These are phyloP conservation scores for Aspergillus taichungensis DNA, from an alignment of 495 filamentous ascomycete species.

Conservation along the genomic window DNA sequence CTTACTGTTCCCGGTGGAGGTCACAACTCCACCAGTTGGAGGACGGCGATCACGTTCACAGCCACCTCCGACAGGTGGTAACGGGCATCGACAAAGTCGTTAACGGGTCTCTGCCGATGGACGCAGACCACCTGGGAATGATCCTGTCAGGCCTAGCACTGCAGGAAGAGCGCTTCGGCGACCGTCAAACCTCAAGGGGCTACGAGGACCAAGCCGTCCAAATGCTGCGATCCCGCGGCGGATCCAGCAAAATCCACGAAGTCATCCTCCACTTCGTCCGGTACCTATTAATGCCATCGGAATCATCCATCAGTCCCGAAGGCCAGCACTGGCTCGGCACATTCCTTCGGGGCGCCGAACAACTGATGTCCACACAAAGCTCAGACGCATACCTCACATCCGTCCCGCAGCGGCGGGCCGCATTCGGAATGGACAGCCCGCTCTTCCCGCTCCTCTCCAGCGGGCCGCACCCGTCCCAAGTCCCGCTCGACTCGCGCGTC, in stretches of 20 bases:
- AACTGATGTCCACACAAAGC: constrained; percentile 28
- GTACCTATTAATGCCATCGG: constrained; percentile 21
- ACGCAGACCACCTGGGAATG: constrained; percentile 25
- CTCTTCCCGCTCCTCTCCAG: constrained; percentile 36
- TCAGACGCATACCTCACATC: constrained; percentile 16
- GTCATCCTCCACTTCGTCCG: constrained; percentile 33
- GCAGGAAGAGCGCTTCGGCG: constrained; percentile 36
- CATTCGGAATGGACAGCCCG: constrained; percentile 35
- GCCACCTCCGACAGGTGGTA: constrained; percentile 16
- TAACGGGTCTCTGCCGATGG: constrained; percentile 10
- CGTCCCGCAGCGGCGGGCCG: constrained; percentile 21
- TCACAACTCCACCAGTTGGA: constrained; percentile 17
- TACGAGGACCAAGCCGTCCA: constrained; percentile 26
- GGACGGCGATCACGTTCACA: constrained; percentile 17
- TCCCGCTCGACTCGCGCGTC: constrained; percentile 29
- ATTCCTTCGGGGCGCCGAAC: constrained; percentile 31
- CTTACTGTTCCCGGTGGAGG: constrained; percentile 35
- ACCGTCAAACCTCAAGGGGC: constrained; percentile 15
- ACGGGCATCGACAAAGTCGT: constrained; percentile 20
- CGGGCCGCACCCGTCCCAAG: constrained; percentile 34
- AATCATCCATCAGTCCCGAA: constrained; percentile 2
- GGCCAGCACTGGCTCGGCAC: constrained; percentile 25
- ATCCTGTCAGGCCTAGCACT: constrained; percentile 32
- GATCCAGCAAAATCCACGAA: constrained; percentile 16
- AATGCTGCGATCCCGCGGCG: constrained; percentile 23